Evolutionary conservation across 2,329 filamentous ascomycete species (phyloP).

Genomic region (Cladobotryum protrusum): DNA sequence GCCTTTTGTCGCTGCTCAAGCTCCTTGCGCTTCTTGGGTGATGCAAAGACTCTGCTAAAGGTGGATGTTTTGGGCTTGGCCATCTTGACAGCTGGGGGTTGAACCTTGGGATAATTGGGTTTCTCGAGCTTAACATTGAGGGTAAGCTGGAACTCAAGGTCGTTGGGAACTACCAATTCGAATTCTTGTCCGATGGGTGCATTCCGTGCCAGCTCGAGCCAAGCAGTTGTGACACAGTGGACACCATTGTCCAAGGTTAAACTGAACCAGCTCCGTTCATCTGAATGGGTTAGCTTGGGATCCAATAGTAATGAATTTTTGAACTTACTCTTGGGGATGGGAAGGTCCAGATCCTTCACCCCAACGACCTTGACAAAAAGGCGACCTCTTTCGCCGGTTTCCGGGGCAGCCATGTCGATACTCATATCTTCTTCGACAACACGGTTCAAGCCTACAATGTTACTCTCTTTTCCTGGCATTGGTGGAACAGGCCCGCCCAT

Average conservation of each 20-base stretch:
- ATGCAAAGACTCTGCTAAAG: conserved; percentile 88
- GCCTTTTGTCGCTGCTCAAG: conserved; percentile 78
- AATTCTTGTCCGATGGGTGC: conserved; percentile 98
- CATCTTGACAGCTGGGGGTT: conserved; percentile 55
- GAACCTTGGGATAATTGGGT: conserved; percentile 54
- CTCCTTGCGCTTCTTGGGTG: conserved; percentile 95
- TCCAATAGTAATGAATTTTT: not conserved
- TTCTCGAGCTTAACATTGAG: conserved; percentile 92
- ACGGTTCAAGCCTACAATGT: conserved; percentile 58
- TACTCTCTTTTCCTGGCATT: conserved; percentile 81
- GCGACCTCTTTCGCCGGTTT: conserved; percentile 79
- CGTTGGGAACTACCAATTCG: conserved; percentile 91
- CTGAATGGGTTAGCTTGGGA: conserved; percentile 40
- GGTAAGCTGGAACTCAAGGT: conserved; percentile 97
- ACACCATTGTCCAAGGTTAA: conserved; percentile 97
- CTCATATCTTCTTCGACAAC: conserved; percentile 63
- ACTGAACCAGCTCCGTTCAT: conserved; percentile 88
- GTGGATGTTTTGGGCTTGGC: conserved; percentile 72
- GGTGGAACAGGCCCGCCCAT: conserved; percentile 65
- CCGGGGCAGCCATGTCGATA: conserved; percentile 55
- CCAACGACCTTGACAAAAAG: conserved; percentile 99
- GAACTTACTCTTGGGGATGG: conserved; percentile 76
- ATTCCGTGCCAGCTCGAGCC: conserved; percentile 85
- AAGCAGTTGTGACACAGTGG: conserved; percentile 94
- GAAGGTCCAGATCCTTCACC: conserved; percentile 90